phyloP scores from a whole-genome alignment of 352 stramenopile genomes.

The Globisporangium cystogenes region DNA sequence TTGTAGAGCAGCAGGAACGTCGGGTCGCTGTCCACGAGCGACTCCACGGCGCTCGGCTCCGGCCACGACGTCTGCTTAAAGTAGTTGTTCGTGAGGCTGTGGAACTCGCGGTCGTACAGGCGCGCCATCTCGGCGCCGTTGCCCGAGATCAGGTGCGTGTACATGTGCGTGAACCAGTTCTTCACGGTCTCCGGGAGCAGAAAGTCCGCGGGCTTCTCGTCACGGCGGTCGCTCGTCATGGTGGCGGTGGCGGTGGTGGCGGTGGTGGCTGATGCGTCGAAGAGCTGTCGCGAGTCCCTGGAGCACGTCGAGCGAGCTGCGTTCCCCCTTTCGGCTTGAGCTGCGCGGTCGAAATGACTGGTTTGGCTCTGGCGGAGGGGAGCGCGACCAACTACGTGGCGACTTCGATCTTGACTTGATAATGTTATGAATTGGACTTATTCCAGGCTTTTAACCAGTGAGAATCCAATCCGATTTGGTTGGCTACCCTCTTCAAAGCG shows the following conservation, averaged over 20 bases:
- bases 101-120: constrained; percentile 87
- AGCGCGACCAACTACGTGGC: constrained; percentile 16
- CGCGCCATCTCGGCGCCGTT: constrained; percentile 80
- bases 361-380: constrained; percentile 19
- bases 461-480: background rate
- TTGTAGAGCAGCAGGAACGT: constrained; percentile 96
- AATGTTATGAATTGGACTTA: constrained; percentile 29
- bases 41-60: constrained; percentile 77
- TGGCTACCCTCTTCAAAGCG: background rate
- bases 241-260: background rate
- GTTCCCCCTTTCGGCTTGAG: background rate
- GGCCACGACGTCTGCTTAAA: constrained; percentile 95
- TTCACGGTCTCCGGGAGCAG: constrained; percentile 84
- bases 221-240: constrained; percentile 52
- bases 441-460: too few species aligned
- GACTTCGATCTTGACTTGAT: constrained; percentile 12
- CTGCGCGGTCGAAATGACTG: constrained; percentile 36
- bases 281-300: constrained; percentile 3
- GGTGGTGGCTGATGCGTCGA: background rate
- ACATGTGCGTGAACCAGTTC: constrained; percentile 86
- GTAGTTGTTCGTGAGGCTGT: constrained; percentile 89
- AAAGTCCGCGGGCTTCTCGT: constrained; percentile 86
- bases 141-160: constrained; percentile 79
- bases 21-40: constrained; percentile 80
- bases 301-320: constrained; percentile 7